Percentiles rank a stretch among this genome's conserved stretches.
Conservation (phyloP, 352 stramenopile genomes). For the Pythium pyrilobum region DNA sequence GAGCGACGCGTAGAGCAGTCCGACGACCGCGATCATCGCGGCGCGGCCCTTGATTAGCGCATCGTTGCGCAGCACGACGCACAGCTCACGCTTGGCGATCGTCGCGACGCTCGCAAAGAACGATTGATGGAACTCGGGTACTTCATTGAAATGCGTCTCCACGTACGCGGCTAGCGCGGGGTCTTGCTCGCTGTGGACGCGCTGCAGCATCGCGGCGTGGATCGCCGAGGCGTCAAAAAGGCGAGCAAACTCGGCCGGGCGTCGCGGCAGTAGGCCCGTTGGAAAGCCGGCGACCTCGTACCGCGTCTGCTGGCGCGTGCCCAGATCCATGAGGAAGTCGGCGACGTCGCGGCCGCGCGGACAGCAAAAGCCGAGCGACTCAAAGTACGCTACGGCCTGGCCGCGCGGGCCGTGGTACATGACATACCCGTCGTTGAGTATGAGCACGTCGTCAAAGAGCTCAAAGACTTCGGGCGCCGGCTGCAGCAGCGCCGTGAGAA, state of each 20-base stretch:
- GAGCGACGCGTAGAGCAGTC: slow-evolving; percentile 33
- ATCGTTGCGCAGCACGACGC: slow-evolving; percentile 49
- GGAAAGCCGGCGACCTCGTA: slow-evolving; percentile 26
- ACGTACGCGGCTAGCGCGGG: too few relatives aligned
- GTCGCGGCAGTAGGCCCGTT: too few relatives aligned
- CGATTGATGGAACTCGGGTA: slow-evolving; percentile 35
- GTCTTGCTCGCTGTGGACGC: slow-evolving; percentile 39
- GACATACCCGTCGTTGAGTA: slow-evolving; percentile 51
- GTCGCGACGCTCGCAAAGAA: slow-evolving; percentile 34
- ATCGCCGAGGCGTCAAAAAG: slow-evolving; percentile 12
- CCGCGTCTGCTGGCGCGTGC: slow-evolving; percentile 30
- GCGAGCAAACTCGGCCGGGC: slow-evolving; percentile 31
- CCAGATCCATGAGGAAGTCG: slow-evolving; percentile 49
- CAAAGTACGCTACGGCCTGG: slow-evolving; percentile 31
- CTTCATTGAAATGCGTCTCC: slow-evolving; percentile 25
- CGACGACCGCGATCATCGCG: slow-evolving; percentile 38
- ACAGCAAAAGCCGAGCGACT: slow-evolving; percentile 32
- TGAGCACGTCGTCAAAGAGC: slow-evolving; percentile 51
- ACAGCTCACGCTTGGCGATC: slow-evolving; percentile 66
- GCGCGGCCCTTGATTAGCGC: slow-evolving; percentile 29
- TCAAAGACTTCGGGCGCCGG: slow-evolving; percentile 47
- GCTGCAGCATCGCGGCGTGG: slow-evolving; percentile 5
- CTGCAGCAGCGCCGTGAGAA: slow-evolving; percentile 54
- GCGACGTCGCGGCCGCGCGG: slow-evolving; percentile 38
- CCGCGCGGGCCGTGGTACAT: slow-evolving; percentile 56